These are phyloP conservation scores for Salix viminalis DNA, from an alignment of 345 rosid species.

Conservation along the genomic window DNA sequence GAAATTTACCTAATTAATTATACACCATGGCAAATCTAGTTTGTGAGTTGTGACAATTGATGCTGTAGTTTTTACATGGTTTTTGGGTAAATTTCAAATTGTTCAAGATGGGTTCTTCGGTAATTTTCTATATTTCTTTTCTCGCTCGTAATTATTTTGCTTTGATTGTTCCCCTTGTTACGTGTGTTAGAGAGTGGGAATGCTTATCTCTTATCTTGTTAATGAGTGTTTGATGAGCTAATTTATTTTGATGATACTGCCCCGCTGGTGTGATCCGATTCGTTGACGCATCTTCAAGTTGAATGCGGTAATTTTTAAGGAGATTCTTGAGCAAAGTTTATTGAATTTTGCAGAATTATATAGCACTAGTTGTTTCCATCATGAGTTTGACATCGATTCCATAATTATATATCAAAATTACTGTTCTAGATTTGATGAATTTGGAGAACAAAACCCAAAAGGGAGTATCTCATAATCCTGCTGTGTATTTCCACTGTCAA, in stretches of 20 bases:
- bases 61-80: not conserved
- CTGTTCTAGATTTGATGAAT: not conserved
- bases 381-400: not conserved
- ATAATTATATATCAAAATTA: not conserved
- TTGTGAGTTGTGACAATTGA: too few species aligned
- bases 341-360: not conserved
- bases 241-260: not conserved
- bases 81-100: not conserved
- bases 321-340: not conserved
- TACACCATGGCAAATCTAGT: not conserved
- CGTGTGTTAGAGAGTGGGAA: not conserved
- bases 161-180: not conserved
- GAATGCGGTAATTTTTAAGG: not conserved
- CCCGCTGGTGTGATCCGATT: not conserved
- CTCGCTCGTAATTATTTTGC: not conserved
- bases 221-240: not conserved
- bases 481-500: not conserved
- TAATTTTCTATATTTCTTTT: not conserved
- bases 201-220: not conserved
- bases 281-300: not conserved
- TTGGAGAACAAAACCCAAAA: not conserved
- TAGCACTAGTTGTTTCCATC: not conserved
- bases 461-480: not conserved
- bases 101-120: not conserved
- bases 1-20: not conserved